A percentile compares a stretch with the other conserved stretches of the same genome.
Conservation (phyloP, 208 protist species). For the Leishmania tarentolae region DNA sequence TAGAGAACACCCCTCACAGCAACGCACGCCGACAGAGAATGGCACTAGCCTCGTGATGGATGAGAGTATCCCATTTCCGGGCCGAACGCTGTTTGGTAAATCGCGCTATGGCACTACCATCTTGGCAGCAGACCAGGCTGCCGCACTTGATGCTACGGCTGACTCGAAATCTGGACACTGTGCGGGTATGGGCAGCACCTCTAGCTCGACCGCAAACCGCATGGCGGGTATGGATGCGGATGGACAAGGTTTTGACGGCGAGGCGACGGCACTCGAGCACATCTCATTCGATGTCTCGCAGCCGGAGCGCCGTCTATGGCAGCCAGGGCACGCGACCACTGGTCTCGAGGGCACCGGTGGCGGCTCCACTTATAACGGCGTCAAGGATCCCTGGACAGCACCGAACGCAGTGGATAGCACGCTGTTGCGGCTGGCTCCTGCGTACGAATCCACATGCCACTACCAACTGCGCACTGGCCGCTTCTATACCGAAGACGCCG, state of each 20-base stretch:
- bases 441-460: constrained; percentile 82
- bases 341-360: constrained; percentile 49
- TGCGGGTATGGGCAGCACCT: constrained; percentile 4
- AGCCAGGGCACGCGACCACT: constrained; percentile 53
- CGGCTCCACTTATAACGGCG: constrained; percentile 65
- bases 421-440: constrained; percentile 62
- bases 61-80: constrained; percentile 24
- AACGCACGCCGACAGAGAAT: neutral
- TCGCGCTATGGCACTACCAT: constrained; percentile 78
- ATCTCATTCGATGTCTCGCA: constrained; percentile 55
- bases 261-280: constrained; percentile 46
- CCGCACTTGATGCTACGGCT: neutral
- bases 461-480: constrained; percentile 76
- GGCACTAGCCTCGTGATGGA: constrained; percentile 15
- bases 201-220: neutral
- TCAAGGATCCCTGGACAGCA: constrained; percentile 48
- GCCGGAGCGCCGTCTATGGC: constrained; percentile 59
- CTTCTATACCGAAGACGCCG: constrained; percentile 73
- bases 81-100: constrained; percentile 56
- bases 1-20: neutral
- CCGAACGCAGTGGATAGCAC: constrained; percentile 71
- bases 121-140: constrained; percentile 18
- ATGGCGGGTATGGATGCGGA: neutral
- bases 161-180: constrained; percentile 2
- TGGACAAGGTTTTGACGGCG: constrained; percentile 42